Percentiles rank a stretch among this genome's conserved stretches.
These are phyloP conservation scores for Pascua sp. DNA, from an alignment of 1,284 basidiomycete genomes.

Conservation along the genomic window DNA sequence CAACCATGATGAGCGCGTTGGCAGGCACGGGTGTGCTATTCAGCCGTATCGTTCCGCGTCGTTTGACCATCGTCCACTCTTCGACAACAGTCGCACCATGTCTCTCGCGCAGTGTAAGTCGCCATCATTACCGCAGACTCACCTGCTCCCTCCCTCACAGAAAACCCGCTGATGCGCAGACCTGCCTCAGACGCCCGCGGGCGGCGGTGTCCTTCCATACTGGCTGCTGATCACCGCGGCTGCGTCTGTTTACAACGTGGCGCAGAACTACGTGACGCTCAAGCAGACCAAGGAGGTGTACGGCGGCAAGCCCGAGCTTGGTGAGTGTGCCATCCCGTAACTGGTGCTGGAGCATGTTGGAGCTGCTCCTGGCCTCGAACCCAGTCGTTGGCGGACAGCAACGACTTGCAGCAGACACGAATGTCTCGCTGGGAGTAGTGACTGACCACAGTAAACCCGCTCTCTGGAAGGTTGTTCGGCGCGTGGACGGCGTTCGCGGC, in stretches of 20 bases:
- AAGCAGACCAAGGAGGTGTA: conserved; percentile 76
- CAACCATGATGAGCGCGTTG: no score
- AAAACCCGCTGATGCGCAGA: conserved; percentile 8
- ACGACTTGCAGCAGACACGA: background rate
- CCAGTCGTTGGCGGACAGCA: background rate
- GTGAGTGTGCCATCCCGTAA: conserved; percentile 34
- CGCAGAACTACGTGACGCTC: conserved; percentile 75
- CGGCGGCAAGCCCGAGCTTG: conserved; percentile 55
- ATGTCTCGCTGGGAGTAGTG: background rate
- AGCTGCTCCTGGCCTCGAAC: background rate
- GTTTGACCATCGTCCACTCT: background rate
- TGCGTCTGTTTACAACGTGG: conserved; percentile 74
- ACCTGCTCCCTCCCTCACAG: background rate
- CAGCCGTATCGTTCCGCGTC: background rate
- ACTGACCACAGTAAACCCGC: conserved; percentile 63
- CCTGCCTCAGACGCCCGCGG: conserved; percentile 26
- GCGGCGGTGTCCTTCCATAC: conserved; percentile 67
- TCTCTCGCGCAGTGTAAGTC: conserved; percentile 5
- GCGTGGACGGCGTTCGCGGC: conserved; percentile 83
- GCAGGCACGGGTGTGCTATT: no score
- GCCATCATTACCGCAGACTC: background rate
- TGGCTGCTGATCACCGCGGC: conserved; percentile 79
- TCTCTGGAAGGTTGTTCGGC: conserved; percentile 83
- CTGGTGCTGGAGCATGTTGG: background rate
- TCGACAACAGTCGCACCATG: background rate